Percentiles rank a stretch among this genome's conserved stretches.
These are phyloP conservation scores for Stenocarpella maydis DNA, from an alignment of 2,329 filamentous ascomycete species.

Conservation along the genomic window DNA sequence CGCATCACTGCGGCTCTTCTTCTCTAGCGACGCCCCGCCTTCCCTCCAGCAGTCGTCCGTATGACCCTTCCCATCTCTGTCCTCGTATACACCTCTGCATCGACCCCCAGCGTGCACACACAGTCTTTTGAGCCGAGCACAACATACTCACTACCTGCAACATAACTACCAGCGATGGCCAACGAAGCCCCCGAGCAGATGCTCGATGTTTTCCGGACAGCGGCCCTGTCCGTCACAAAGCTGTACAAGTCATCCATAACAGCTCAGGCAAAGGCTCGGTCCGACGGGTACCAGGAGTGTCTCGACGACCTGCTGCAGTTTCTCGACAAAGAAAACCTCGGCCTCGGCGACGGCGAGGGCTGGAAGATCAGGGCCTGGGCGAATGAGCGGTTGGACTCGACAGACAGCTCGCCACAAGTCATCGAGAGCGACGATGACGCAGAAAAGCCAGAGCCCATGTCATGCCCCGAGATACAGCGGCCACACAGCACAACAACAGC, in stretches of 20 bases:
- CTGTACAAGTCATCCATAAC: slow-evolving; percentile 91
- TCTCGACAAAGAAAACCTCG: slow-evolving; percentile 82
- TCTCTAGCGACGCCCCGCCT: slow-evolving; percentile 32
- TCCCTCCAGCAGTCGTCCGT: slow-evolving; percentile 20
- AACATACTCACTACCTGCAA: slow-evolving; percentile 40
- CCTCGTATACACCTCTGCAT: background rate
- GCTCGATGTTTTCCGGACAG: slow-evolving; percentile 88
- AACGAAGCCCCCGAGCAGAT: slow-evolving; percentile 67
- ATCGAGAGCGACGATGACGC: slow-evolving; percentile 65
- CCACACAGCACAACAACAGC: slow-evolving; percentile 50
- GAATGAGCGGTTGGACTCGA: slow-evolving; percentile 73
- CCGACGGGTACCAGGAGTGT: slow-evolving; percentile 92
- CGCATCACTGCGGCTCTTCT: slow-evolving; percentile 15
- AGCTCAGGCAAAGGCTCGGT: slow-evolving; percentile 77
- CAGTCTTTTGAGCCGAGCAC: slow-evolving; percentile 30
- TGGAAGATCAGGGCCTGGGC: slow-evolving; percentile 70
- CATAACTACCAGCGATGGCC: slow-evolving; percentile 47
- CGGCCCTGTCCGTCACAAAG: slow-evolving; percentile 92
- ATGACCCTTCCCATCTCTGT: slow-evolving; percentile 20
- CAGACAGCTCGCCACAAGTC: slow-evolving; percentile 59
- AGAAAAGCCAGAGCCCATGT: slow-evolving; percentile 67
- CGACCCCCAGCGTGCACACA: slow-evolving; percentile 39
- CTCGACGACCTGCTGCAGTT: slow-evolving; percentile 89
- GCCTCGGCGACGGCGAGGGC: slow-evolving; percentile 80
- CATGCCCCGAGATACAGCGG: slow-evolving; percentile 66